Percentiles rank a stretch among this genome's conserved stretches.
phyloP scores from a whole-genome alignment of 2,329 filamentous ascomycete species.

The Fusarium sp. region DNA sequence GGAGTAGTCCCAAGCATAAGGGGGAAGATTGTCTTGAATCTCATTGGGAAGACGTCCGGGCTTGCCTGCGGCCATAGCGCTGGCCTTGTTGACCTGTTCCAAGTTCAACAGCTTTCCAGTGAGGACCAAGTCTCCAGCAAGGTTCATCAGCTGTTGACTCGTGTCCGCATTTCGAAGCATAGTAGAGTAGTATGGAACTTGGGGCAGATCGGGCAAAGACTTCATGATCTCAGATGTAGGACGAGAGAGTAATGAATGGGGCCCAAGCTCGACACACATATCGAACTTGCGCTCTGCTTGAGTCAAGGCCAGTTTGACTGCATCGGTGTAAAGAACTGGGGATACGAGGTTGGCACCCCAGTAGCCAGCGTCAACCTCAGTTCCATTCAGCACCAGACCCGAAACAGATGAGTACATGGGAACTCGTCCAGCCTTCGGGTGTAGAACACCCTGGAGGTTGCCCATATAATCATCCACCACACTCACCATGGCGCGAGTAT shows the following conservation, averaged over 20 bases:
- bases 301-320: conserved; percentile 39
- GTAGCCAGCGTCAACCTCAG: conserved; percentile 41
- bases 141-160: conserved; percentile 38
- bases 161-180: conserved; percentile 44
- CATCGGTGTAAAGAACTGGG: conserved; percentile 44
- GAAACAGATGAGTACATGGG: conserved; percentile 44
- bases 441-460: conserved; percentile 26
- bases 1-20: conserved; percentile 46
- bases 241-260: conserved; percentile 41
- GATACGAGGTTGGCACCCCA: conserved; percentile 45
- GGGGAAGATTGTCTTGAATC: conserved; percentile 39
- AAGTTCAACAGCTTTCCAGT: conserved; percentile 38
- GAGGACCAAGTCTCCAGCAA: conserved; percentile 42
- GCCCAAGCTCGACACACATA: conserved; percentile 39
- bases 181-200: conserved; percentile 39
- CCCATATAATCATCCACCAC: conserved; percentile 39
- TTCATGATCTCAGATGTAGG: conserved; percentile 43
- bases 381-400: conserved; percentile 32
- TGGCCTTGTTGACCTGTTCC: conserved; percentile 34
- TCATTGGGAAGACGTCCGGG: conserved; percentile 37
- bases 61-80: conserved; percentile 21
- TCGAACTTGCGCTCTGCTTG: conserved; percentile 31
- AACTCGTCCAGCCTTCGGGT: conserved; percentile 31
- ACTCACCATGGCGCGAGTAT: conserved; percentile 39
- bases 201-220: conserved; percentile 22